These are phyloP conservation scores for Solanum peruvianum DNA, from an alignment of 257 asterid species.

Conservation along the genomic window DNA sequence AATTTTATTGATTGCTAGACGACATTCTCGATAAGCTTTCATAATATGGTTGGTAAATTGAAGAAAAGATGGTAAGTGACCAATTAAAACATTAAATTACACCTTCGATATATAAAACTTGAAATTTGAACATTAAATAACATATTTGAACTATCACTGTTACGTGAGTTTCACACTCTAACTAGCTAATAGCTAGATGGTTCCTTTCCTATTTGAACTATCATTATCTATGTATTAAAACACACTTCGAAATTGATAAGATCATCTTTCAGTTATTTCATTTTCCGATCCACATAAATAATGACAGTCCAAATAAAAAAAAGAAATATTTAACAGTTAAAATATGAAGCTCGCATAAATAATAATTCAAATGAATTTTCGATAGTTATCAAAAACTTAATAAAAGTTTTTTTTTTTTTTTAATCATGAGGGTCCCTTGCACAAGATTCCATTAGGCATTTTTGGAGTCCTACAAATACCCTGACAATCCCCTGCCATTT, in stretches of 20 bases:
- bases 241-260: background rate
- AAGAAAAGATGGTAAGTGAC: background rate
- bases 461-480: slow-evolving; percentile 58
- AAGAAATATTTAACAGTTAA: no score
- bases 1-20: background rate
- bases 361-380: no score
- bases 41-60: background rate
- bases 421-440: background rate
- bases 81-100: background rate
- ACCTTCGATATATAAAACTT: background rate
- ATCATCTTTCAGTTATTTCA: background rate
- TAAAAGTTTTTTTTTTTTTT: background rate
- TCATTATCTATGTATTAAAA: background rate
- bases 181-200: background rate
- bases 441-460: slow-evolving; percentile 24
- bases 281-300: background rate
- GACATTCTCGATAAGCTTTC: background rate
- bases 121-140: background rate
- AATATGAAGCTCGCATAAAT: no score
- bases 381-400: background rate
- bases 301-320: background rate
- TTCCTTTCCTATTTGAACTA: background rate
- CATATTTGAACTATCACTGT: background rate
- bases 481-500: background rate
- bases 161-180: background rate